phyloP scores from a whole-genome alignment of 78 protist genomes.

The Isochrysis galbana region DNA sequence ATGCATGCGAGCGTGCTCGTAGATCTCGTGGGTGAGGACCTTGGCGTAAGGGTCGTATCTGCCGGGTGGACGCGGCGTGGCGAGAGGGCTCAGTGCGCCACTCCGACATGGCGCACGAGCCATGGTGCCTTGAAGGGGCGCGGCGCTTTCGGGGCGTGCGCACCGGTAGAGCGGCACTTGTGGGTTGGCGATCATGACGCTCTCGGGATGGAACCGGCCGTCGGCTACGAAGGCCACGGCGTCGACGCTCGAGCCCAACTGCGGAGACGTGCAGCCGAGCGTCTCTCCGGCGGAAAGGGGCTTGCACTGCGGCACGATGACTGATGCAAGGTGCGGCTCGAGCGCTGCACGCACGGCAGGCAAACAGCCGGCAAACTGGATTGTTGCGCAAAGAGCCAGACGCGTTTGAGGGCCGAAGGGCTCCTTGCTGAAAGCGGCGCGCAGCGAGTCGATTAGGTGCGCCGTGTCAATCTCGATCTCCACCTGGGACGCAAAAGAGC shows the following conservation, averaged over 20 bases:
- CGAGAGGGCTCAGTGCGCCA: background rate
- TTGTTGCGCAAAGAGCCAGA: conserved; percentile 5
- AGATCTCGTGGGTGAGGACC: conserved; percentile 64
- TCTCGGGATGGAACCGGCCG: conserved; percentile 97
- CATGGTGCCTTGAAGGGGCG: background rate
- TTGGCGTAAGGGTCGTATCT: too few relatives aligned
- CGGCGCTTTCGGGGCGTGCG: conserved; percentile 89
- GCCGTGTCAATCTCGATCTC: conserved; percentile 27
- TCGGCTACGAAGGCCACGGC: conserved; percentile 79
- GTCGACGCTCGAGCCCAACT: conserved; percentile 35
- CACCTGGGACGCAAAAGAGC: too few relatives aligned
- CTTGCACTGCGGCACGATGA: conserved; percentile 82
- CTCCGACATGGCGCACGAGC: background rate
- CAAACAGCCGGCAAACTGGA: conserved; percentile 22
- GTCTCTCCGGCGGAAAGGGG: conserved; percentile 95
- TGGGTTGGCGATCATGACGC: conserved; percentile 95
- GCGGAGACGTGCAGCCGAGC: conserved; percentile 92
- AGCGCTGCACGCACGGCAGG: background rate
- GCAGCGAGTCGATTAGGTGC: conserved; percentile 1
- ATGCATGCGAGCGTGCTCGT: conserved; percentile 77
- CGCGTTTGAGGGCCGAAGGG: background rate
- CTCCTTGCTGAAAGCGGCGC: background rate
- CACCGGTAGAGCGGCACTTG: conserved; percentile 74
- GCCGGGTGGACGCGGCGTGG: background rate
- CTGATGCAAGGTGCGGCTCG: background rate